These are phyloP conservation scores for Lactarius deliciosus DNA, from an alignment of 768 basidiomycete genomes.

Conservation along the genomic window DNA sequence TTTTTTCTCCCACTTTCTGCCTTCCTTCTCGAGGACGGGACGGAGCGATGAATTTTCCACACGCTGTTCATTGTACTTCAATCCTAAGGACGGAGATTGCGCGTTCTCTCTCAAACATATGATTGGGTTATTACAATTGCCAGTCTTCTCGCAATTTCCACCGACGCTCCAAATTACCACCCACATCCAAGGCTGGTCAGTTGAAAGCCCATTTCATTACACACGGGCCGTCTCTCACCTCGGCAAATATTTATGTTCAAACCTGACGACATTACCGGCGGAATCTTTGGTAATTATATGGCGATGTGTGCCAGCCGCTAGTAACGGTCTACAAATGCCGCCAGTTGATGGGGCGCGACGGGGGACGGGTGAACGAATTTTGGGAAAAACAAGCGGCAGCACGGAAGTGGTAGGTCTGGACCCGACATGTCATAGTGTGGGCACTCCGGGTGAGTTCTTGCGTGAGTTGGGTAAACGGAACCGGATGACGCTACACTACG, in stretches of 20 bases:
- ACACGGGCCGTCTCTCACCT: slow-evolving; percentile 13
- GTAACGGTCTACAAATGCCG: not conserved
- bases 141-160: slow-evolving; percentile 22
- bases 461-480: not conserved
- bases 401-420: slow-evolving; percentile 5
- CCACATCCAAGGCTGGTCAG: slow-evolving; percentile 18
- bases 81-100: slow-evolving; percentile 22
- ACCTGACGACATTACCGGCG: slow-evolving; percentile 20
- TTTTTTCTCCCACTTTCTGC: not conserved
- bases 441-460: not conserved
- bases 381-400: not conserved
- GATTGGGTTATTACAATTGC: slow-evolving; percentile 1
- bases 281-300: slow-evolving; percentile 1
- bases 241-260: slow-evolving; percentile 2
- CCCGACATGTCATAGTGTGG: slow-evolving; percentile 1
- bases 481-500: slow-evolving; percentile 2
- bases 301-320: not conserved
- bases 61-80: slow-evolving; percentile 21
- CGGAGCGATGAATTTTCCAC: slow-evolving; percentile 16
- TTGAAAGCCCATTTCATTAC: slow-evolving; percentile 15
- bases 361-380: not conserved
- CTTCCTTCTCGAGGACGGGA: slow-evolving; percentile 6
- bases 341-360: not conserved
- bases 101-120: slow-evolving; percentile 3
- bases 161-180: slow-evolving; percentile 10